Evolutionary conservation across 345 rosid genomes (phyloP).

Genomic region (Lepidium aucheri): DNA sequence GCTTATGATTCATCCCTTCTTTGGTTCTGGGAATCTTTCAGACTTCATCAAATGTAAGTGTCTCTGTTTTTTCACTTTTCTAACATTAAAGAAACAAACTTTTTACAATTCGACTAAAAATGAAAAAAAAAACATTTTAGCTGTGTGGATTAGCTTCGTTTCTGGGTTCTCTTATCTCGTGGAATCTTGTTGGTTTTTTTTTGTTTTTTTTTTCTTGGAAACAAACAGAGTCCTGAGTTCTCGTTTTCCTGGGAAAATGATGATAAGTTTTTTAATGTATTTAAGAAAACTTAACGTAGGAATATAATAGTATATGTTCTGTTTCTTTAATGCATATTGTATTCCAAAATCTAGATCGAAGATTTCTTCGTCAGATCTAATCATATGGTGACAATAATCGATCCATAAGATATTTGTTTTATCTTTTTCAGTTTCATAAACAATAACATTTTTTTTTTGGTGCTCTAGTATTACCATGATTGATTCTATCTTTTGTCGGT

Average conservation of each 20-base stretch:
- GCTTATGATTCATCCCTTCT: slow-evolving; percentile 74
- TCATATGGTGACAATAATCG: neutral
- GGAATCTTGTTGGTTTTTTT: neutral
- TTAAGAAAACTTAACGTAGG: no score
- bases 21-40: slow-evolving; percentile 49
- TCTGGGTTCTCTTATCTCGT: neutral
- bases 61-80: neutral
- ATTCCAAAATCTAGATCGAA: neutral
- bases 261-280: neutral
- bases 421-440: neutral
- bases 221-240: neutral
- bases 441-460: neutral
- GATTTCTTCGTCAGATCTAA: neutral
- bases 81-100: neutral
- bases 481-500: slow-evolving; percentile 24
- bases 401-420: neutral
- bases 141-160: neutral
- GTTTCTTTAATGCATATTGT: neutral
- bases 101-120: neutral
- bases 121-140: neutral
- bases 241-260: slow-evolving; percentile 2
- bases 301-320: neutral
- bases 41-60: slow-evolving; percentile 57
- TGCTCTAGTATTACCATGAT: slow-evolving; percentile 4
- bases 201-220: neutral